Evolutionary conservation across 805 yeast genomes (phyloP).

Genomic region (Wickerhamomyces bovis): DNA sequence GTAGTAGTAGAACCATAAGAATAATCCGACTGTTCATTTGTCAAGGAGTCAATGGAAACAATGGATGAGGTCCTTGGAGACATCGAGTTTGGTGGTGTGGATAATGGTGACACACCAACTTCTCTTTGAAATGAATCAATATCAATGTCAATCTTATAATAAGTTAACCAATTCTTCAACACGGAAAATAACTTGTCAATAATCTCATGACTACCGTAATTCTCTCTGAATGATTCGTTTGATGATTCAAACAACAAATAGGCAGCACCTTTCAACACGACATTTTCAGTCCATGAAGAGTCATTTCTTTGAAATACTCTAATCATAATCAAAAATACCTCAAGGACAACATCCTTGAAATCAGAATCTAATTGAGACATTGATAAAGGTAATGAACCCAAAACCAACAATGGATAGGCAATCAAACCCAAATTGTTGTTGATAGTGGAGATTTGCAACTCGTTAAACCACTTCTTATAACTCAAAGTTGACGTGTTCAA

Average conservation of each 20-base stretch:
- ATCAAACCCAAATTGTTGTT: conserved; percentile 49
- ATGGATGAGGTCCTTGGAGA: not conserved
- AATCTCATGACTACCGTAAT: not conserved
- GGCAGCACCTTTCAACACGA: conserved; percentile 8
- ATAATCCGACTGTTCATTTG: not conserved
- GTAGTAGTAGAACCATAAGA: not conserved
- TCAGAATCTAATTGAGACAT: conserved; percentile 1
- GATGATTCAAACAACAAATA: conserved; percentile 7
- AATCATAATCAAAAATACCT: conserved; percentile 7
- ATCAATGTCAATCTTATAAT: conserved; percentile 1
- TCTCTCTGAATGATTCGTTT: not conserved
- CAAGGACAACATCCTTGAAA: conserved; percentile 4
- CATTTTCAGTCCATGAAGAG: conserved; percentile 3
- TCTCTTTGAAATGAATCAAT: not conserved
- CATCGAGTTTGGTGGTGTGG: not conserved
- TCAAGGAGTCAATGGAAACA: not conserved
- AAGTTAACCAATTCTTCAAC: conserved; percentile 5
- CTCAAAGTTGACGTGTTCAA: conserved; percentile 2
- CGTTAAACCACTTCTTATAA: conserved; percentile 2
- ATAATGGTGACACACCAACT: not conserved
- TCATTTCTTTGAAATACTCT: conserved; percentile 1
- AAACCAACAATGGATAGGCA: conserved; percentile 35
- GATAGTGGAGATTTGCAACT: conserved; percentile 25
- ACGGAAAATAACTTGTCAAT: conserved; percentile 3
- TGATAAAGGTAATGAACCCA: conserved; percentile 6